These are phyloP conservation scores for Asterophora parasitica DNA, from an alignment of 768 basidiomycete genomes.

Conservation along the genomic window DNA sequence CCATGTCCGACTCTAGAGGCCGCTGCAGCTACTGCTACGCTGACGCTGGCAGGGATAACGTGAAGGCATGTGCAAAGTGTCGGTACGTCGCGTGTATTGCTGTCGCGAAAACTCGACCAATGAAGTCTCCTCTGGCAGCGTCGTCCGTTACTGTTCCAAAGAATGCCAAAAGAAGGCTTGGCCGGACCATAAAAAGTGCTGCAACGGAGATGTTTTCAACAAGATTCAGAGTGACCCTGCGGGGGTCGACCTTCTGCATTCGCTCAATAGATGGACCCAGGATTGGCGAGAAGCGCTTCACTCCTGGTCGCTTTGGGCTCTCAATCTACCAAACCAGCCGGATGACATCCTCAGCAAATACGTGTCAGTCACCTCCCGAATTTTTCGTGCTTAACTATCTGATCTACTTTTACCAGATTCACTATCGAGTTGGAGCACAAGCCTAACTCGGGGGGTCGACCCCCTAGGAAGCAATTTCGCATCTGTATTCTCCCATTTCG, in stretches of 20 bases:
- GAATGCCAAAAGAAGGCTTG: slow-evolving; percentile 12
- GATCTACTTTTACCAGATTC: neutral
- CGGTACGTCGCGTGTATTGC: neutral
- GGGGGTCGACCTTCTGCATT: slow-evolving; percentile 1
- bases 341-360: slow-evolving; percentile 5
- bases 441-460: neutral
- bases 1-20: slow-evolving; percentile 7
- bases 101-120: neutral
- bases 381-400: neutral
- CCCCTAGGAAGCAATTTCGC: slow-evolving; percentile 5
- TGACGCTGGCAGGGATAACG: slow-evolving; percentile 7
- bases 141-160: slow-evolving; percentile 13
- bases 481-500: slow-evolving; percentile 1
- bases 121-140: neutral
- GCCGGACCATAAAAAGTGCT: slow-evolving; percentile 4
- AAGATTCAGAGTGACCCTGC: slow-evolving; percentile 4
- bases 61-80: slow-evolving; percentile 10
- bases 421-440: slow-evolving; percentile 5
- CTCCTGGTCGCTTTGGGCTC: slow-evolving; percentile 4
- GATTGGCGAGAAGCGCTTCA: slow-evolving; percentile 10
- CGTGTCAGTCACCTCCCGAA: slow-evolving; percentile 1
- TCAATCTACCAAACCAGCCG: slow-evolving; percentile 6
- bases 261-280: slow-evolving; percentile 6
- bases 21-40: slow-evolving; percentile 7
- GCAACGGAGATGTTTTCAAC: slow-evolving; percentile 9